A percentile compares a stretch with the other conserved stretches of the same genome.
phyloP scores from a whole-genome alignment of 139 green algal genomes.

The Eudorina sp. region DNA sequence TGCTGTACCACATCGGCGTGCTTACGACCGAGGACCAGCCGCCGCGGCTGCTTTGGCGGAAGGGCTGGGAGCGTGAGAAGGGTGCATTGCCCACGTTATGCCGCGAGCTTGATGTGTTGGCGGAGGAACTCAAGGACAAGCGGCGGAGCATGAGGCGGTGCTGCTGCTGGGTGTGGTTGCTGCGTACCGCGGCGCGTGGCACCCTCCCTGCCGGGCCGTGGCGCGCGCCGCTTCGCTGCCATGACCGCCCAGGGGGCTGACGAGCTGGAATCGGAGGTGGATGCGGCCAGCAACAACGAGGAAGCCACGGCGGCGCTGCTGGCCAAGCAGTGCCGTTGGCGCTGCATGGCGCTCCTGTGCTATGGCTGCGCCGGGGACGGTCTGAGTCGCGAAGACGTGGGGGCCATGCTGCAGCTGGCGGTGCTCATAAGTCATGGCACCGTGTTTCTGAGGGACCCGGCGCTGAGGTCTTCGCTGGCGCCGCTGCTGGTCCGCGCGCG shows the following conservation, averaged over 20 bases:
- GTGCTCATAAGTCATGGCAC: slow-evolving; percentile 56
- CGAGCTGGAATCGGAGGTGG: not conserved
- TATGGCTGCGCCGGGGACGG: not conserved
- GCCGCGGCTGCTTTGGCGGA: not conserved
- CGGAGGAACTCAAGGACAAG: slow-evolving; percentile 54
- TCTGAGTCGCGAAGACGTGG: slow-evolving; percentile 32
- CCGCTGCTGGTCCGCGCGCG: slow-evolving; percentile 46
- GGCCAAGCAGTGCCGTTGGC: slow-evolving; percentile 52
- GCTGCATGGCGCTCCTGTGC: slow-evolving; percentile 48
- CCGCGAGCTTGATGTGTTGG: too few relatives aligned
- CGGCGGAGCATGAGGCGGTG: slow-evolving; percentile 54
- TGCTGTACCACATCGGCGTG: slow-evolving; percentile 53
- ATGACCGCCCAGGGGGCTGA: slow-evolving; percentile 58
- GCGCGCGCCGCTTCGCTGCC: slow-evolving; percentile 60
- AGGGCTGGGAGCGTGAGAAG: slow-evolving; percentile 7
- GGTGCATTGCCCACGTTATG: too few relatives aligned
- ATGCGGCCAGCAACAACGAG: not conserved
- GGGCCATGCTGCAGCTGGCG: slow-evolving; percentile 40
- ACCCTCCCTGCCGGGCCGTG: not conserved
- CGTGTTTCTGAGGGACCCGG: slow-evolving; percentile 41
- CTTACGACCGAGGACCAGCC: not conserved
- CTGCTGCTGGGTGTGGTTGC: slow-evolving; percentile 64
- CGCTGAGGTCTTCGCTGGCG: not conserved
- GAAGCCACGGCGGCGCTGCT: slow-evolving; percentile 26
- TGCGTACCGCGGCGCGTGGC: slow-evolving; percentile 55